Percentiles rank a stretch among this genome's conserved stretches.
Evolutionary conservation across 805 yeast genomes (phyloP).

Genomic region (Suhomyces pyralidae): DNA sequence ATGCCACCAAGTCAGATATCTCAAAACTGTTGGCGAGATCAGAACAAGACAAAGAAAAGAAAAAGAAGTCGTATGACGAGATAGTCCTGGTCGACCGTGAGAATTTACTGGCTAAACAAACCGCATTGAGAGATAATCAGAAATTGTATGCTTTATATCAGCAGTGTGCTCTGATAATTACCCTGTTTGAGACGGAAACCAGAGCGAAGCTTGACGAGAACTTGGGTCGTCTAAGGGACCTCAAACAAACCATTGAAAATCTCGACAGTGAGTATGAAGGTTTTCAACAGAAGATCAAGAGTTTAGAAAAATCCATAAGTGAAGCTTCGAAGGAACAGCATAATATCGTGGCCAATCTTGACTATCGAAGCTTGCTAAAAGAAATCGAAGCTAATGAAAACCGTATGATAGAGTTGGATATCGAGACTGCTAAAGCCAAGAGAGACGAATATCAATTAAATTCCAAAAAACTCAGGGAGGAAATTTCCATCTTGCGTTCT

Average conservation of each 20-base stretch:
- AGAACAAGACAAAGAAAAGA: not conserved
- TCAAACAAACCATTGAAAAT: slow-evolving; percentile 8
- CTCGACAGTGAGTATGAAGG: not conserved
- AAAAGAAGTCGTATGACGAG: not conserved
- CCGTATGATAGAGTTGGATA: slow-evolving; percentile 46
- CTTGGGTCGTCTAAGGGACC: slow-evolving; percentile 5
- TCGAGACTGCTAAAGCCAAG: slow-evolving; percentile 56
- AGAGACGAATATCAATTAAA: slow-evolving; percentile 60
- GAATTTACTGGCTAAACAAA: not conserved
- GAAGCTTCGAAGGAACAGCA: slow-evolving; percentile 46
- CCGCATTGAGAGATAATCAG: not conserved
- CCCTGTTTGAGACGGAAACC: slow-evolving; percentile 21
- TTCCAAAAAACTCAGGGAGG: slow-evolving; percentile 47
- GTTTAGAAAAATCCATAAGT: slow-evolving; percentile 22
- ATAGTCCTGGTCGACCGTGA: not conserved
- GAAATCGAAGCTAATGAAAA: slow-evolving; percentile 37
- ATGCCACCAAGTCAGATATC: slow-evolving; percentile 1
- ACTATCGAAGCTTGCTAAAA: slow-evolving; percentile 44
- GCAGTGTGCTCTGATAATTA: slow-evolving; percentile 2
- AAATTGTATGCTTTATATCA: not conserved
- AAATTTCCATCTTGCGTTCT: slow-evolving; percentile 56
- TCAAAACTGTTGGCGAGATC: not conserved
- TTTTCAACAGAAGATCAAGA: slow-evolving; percentile 5
- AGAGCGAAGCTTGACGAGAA: slow-evolving; percentile 22
- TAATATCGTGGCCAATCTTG: slow-evolving; percentile 61